Conservation (phyloP, 2,329 filamentous ascomycete genomes). For the Thermochaetoides dissita region DNA sequence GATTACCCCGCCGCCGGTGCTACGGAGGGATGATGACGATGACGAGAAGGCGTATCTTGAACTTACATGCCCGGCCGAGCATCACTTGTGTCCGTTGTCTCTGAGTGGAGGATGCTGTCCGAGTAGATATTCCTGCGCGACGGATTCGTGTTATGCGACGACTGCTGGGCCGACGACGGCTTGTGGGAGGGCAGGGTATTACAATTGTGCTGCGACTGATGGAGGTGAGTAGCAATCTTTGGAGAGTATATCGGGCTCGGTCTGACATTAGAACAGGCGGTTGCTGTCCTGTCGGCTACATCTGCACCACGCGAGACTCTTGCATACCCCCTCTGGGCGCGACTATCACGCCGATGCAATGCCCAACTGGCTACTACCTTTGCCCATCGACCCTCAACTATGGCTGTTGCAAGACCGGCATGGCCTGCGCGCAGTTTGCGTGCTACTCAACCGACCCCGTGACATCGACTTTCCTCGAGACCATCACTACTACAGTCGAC, state of each 20-base stretch:
- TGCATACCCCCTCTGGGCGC: conserved; percentile 33
- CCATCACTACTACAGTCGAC: conserved; percentile 30
- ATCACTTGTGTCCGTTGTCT: conserved; percentile 24
- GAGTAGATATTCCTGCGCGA: conserved; percentile 13
- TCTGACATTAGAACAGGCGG: conserved; percentile 20
- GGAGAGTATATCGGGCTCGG: neutral
- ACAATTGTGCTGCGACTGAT: conserved; percentile 8
- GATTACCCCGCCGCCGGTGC: conserved; percentile 11
- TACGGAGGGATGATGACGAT: conserved; percentile 10
- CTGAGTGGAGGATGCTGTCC: conserved; percentile 24
- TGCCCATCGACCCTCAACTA: conserved; percentile 37
- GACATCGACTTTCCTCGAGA: conserved; percentile 30
- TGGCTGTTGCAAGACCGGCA: conserved; percentile 38
- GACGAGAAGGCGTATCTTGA: neutral
- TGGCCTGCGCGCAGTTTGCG: conserved; percentile 31
- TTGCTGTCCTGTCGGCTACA: conserved; percentile 31
- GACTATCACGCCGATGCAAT: conserved; percentile 24
- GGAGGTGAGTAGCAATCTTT: conserved; percentile 8
- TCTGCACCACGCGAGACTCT: conserved; percentile 24
- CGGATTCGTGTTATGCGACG: conserved; percentile 15
- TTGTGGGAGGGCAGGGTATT: conserved; percentile 9
- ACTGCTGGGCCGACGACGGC: conserved; percentile 11
- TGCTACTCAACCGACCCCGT: conserved; percentile 36
- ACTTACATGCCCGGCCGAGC: conserved; percentile 14
- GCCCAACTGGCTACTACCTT: conserved; percentile 29